Evolutionary conservation across 2,329 filamentous ascomycete genomes (phyloP), one percentile per base, ranked within the genome.

Genomic region (Diaporthe aspalathi): DNA sequence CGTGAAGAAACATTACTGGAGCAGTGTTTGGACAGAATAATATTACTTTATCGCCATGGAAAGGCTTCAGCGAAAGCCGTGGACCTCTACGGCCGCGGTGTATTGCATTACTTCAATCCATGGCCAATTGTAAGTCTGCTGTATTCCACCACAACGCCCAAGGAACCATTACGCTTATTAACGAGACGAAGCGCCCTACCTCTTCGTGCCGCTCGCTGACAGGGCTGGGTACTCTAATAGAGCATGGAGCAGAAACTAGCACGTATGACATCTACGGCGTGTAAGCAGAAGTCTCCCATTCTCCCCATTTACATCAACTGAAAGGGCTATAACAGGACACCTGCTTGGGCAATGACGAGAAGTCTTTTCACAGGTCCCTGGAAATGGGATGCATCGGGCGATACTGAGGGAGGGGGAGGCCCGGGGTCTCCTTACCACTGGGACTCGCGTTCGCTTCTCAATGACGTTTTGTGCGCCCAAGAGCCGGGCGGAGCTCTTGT

Each of bases 1-100:
- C 2, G 38, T 3, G 45, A 0, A 9, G 49, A 53, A 9, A n/a
- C n/a, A n/a, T 54, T 67, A 22, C 5, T 45, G 2, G 63, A 67
- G n/a, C 49, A 40, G n/a, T 67, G 63, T 54, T 0, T 54, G 32
- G 35, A 45, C 7, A 54, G 29, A 32, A 53, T 67, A 3, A 20
- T 16, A 29, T 32, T 67, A 22, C 63, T 67, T 32, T 67, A 67
- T 67, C 35, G 63, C 32, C 22, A 11, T 52, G 49, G 63, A 1
- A 54, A 45, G 29, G 49, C 63, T 54, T 54, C 47, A 22, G 29
- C 63, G 7, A 54, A 45, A 54, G 63, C 63, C 5, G 35, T 67
- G 20, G 63, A 67, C 27, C 29, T 1, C 5, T 20, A 45, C 24
- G 63, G 63, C 22, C 63, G 63, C 17, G 8, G 32, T 43, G 14